Base-by-base conservation (phyloP, 1,139 yeast species). In the Kodamaea arcana region DNA sequence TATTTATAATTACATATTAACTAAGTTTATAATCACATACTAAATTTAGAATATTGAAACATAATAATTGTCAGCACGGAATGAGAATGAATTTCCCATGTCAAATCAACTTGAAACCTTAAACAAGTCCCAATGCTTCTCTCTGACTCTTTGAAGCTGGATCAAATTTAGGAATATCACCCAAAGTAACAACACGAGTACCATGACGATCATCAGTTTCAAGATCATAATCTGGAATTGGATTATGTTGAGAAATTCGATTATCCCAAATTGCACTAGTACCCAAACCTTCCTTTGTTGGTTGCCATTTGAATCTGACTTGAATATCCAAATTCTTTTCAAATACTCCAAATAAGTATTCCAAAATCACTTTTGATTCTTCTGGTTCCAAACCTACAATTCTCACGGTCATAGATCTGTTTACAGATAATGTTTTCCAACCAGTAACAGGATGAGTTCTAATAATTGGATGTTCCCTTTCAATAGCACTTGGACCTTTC, bases 181-280 rank as follows among this genome's bases (percentile, higher is more conserved):
- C 82, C 45, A 77, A 64, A 1, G 80, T 62, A 5, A 79, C 75
- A 15, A 76, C 81, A 51, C 83, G 64, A 18, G 77, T 73, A 22
- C 80, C 82, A 43, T 73, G 81, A 52, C 82, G 64, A 21, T 72
- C 62, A 34, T 66, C 72, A 36, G 52, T 41, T 20, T 72, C 74
- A 31, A 35, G 14, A 46, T 71, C 76, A 46, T 75, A 71, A 51
- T 76, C 80, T 69, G 65, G 65, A 24, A 71, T 70, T 18, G 75
- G 72, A 32, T 47, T 44, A 36, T 50, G 54, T 30, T 50, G 52
- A 24, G 53, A 49, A 32, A 50, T 35, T 36, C 54, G 42, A 50
- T 50, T 50, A 32, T 50, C 54, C 54, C 54, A 50, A 33, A 50
- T 44, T 14, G 54, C 54, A 20, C 52, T 47, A 8, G 53, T 48